phyloP scores from a whole-genome alignment of 257 asterid species.

The Thymus mandschuricus region DNA sequence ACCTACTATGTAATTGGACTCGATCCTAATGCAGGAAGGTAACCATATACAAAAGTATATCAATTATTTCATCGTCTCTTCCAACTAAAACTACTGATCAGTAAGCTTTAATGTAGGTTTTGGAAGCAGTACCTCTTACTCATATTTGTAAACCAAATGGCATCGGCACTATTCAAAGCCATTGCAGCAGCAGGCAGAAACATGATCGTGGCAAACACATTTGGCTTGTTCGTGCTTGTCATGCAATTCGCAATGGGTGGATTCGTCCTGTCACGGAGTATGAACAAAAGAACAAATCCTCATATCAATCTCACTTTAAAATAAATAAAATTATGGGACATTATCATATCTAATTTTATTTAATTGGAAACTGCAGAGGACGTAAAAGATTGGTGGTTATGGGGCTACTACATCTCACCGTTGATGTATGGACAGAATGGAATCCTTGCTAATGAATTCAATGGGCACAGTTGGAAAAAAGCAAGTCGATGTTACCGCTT shows the following conservation, averaged over 20 bases:
- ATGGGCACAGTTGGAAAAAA: conserved; percentile 60
- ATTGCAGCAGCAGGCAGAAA: conserved; percentile 61
- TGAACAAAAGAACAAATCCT: neutral
- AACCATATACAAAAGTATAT: neutral
- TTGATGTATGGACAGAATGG: conserved; percentile 73
- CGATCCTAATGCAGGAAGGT: conserved; percentile 71
- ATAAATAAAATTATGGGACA: neutral
- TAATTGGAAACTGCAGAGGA: conserved; percentile 37
- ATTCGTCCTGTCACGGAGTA: conserved; percentile 70
- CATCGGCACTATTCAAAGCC: conserved; percentile 59
- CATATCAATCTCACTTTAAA: neutral
- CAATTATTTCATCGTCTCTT: neutral
- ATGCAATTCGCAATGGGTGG: conserved; percentile 66
- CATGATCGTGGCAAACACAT: conserved; percentile 72
- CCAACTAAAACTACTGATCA: conserved; percentile 9
- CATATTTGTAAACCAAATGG: conserved; percentile 46
- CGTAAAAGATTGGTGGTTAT: conserved; percentile 76
- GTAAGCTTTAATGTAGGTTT: conserved; percentile 45
- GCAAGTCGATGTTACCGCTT: conserved; percentile 40
- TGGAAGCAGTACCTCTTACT: conserved; percentile 62
- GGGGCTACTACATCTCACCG: conserved; percentile 80
- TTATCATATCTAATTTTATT: conserved; percentile 10
- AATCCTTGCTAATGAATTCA: conserved; percentile 64
- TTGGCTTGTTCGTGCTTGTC: conserved; percentile 58
- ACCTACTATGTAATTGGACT: conserved; percentile 69